A percentile compares a stretch with the other conserved stretches of the same genome.
Conservation (phyloP, 805 yeast species). For the Saccharomycopsis lassenensis region DNA sequence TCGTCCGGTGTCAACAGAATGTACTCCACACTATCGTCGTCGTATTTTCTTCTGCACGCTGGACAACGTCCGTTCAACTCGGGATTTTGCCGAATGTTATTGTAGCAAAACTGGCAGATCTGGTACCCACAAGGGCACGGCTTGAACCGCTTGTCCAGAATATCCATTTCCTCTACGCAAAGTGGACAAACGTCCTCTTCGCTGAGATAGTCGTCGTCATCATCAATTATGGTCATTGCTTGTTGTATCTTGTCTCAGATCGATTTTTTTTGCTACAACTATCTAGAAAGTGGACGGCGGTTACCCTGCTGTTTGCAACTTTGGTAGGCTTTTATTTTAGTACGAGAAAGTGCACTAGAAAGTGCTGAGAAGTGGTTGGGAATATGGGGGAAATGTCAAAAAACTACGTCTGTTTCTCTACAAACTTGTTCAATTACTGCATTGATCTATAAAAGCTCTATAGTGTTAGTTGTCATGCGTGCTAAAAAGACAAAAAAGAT, state of each 20-base stretch:
- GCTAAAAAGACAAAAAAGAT: too few species aligned
- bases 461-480: too few species aligned
- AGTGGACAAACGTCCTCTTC: conserved; percentile 52
- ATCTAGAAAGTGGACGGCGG: too few species aligned
- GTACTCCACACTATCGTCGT: conserved; percentile 87
- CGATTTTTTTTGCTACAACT: too few species aligned
- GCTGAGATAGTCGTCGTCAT: conserved; percentile 11
- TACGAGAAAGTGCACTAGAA: too few species aligned
- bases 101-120: conserved; percentile 96
- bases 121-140: conserved; percentile 99
- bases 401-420: too few species aligned
- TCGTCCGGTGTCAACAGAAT: conserved; percentile 78
- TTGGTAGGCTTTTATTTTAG: too few species aligned
- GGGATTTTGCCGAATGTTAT: conserved; percentile 90
- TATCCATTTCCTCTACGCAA: conserved; percentile 96
- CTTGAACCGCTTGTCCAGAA: conserved; percentile 88
- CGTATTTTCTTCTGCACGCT: conserved; percentile 90
- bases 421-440: too few species aligned
- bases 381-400: too few species aligned
- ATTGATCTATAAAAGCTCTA: too few species aligned
- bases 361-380: too few species aligned
- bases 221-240: conserved; percentile 1
- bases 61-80: conserved; percentile 96
- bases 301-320: too few species aligned
- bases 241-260: neutral